These are phyloP conservation scores for Peribolospora baueri DNA, from an alignment of 768 basidiomycete species.

Conservation along the genomic window DNA sequence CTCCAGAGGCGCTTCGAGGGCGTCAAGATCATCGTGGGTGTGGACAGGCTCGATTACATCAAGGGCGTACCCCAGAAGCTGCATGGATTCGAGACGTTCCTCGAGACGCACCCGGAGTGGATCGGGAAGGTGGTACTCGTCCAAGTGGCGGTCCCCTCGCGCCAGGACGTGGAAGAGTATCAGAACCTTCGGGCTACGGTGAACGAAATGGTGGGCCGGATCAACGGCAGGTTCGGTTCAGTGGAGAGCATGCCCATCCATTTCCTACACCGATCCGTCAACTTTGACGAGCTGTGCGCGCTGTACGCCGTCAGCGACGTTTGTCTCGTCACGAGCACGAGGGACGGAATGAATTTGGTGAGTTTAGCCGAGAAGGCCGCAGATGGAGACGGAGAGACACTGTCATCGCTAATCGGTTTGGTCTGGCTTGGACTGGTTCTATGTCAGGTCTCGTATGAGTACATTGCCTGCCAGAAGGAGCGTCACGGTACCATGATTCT, in stretches of 20 bases:
- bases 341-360: conserved; percentile 98
- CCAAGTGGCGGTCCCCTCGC: conserved; percentile 87
- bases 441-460: conserved; percentile 82
- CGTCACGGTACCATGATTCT: conserved; percentile 91
- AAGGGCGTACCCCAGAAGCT: conserved; percentile 98
- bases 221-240: conserved; percentile 95
- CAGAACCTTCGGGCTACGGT: conserved; percentile 87
- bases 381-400: not conserved
- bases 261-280: conserved; percentile 88
- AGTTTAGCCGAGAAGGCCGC: conserved; percentile 16
- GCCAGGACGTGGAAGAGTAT: conserved; percentile 97
- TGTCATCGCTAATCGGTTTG: not conserved
- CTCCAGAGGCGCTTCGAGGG: conserved; percentile 78
- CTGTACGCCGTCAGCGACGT: conserved; percentile 91
- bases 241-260: conserved; percentile 99
- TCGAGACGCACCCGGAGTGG: conserved; percentile 96
- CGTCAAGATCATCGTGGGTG: conserved; percentile 92
- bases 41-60: conserved; percentile 96
- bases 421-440: not conserved
- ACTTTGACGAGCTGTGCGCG: conserved; percentile 90
- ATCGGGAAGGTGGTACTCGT: conserved; percentile 95
- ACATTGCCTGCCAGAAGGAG: conserved; percentile 80
- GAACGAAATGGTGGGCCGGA: conserved; percentile 91
- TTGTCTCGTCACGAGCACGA: conserved; percentile 76
- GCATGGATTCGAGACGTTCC: conserved; percentile 85